Conservation (phyloP, 768 basidiomycete genomes). For the Boletus subparvulus region DNA sequence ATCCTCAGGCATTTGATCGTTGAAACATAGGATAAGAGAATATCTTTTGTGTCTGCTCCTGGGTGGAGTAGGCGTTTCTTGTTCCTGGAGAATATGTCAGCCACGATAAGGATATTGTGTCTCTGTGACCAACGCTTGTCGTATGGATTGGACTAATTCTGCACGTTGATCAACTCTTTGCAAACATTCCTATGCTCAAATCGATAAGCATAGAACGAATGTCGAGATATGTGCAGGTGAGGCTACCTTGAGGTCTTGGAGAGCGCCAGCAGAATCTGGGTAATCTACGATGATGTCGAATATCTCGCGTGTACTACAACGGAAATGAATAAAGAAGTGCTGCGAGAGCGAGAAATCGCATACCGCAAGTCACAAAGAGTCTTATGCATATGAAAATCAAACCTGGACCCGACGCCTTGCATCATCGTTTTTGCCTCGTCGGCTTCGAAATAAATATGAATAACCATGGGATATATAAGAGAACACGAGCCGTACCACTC, state of each 20-base stretch:
- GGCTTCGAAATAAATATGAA: slow-evolving; percentile 38
- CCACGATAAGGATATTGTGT: background rate
- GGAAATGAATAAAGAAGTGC: background rate
- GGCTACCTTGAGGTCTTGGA: slow-evolving; percentile 79
- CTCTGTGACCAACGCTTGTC: slow-evolving; percentile 60
- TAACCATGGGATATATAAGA: background rate
- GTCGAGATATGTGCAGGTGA: background rate
- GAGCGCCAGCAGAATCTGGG: slow-evolving; percentile 81
- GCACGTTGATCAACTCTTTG: slow-evolving; percentile 78
- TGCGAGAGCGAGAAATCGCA: slow-evolving; percentile 21
- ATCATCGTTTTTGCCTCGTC: slow-evolving; percentile 73
- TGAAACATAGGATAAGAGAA: slow-evolving; percentile 85
- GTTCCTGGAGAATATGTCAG: slow-evolving; percentile 50
- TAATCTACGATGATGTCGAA: slow-evolving; percentile 97
- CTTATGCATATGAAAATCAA: slow-evolving; percentile 93
- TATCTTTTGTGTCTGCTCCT: slow-evolving; percentile 91
- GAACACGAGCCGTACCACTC: slow-evolving; percentile 41
- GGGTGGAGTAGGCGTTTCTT: slow-evolving; percentile 89
- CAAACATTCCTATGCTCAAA: slow-evolving; percentile 60
- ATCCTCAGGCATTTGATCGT: slow-evolving; percentile 90
- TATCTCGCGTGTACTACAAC: slow-evolving; percentile 70
- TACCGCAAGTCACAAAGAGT: slow-evolving; percentile 85
- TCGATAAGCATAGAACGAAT: background rate
- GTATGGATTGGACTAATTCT: slow-evolving; percentile 71
- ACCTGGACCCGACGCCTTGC: slow-evolving; percentile 73